phyloP scores from a whole-genome alignment of 257 asterid species.

The Sherardia arvensis region DNA sequence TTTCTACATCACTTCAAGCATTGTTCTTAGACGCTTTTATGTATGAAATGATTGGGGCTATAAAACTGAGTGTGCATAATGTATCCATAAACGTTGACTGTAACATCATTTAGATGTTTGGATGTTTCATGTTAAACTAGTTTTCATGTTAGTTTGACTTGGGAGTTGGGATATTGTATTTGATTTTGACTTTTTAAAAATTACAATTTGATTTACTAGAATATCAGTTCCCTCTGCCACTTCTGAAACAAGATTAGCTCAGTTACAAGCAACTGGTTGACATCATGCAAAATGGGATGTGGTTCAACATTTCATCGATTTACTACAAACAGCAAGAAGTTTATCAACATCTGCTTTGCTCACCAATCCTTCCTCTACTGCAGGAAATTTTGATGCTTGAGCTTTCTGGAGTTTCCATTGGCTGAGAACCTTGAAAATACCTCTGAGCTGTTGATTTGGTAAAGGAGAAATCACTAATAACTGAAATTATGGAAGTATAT shows the following conservation, averaged over 20 bases:
- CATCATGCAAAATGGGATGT: not conserved
- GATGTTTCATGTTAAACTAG: no score
- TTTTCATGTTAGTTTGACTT: no score
- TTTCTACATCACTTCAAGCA: no score
- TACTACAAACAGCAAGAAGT: slow-evolving; percentile 36
- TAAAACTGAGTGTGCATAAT: no score
- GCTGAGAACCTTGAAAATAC: slow-evolving; percentile 38
- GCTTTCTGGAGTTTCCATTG: slow-evolving; percentile 47
- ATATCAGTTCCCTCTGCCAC: no score
- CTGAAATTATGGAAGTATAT: not conserved
- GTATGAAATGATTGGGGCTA: no score
- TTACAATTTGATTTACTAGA: no score
- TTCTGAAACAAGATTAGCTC: not conserved
- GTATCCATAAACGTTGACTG: no score
- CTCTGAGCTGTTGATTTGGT: slow-evolving; percentile 42
- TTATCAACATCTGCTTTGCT: slow-evolving; percentile 52
- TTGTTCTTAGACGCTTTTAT: no score
- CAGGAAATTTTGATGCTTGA: slow-evolving; percentile 16
- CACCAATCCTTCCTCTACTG: slow-evolving; percentile 26
- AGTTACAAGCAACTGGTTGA: not conserved
- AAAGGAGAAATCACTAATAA: slow-evolving; percentile 21
- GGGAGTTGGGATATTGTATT: no score
- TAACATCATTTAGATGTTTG: no score
- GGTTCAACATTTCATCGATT: slow-evolving; percentile 11
- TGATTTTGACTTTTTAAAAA: no score